A percentile compares a stretch with the other conserved stretches of the same genome.
Evolutionary conservation across 2,329 filamentous ascomycete species (phyloP).

Genomic region (Meredithiella fracta): DNA sequence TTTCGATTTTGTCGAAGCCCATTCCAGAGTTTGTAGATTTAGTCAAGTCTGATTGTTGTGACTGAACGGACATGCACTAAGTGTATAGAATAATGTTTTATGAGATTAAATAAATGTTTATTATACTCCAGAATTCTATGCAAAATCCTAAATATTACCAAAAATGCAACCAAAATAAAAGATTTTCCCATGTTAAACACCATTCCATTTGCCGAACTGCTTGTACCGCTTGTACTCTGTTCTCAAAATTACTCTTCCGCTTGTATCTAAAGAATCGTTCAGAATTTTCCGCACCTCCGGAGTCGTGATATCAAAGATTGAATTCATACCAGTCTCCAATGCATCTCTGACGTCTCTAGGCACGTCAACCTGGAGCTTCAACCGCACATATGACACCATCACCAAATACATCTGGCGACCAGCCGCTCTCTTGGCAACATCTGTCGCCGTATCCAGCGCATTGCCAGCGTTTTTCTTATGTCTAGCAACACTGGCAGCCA

Average conservation of each 20-base stretch:
- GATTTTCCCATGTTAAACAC: constrained; percentile 26
- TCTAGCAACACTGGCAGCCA: constrained; percentile 31
- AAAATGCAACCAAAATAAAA: constrained; percentile 1
- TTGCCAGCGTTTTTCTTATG: constrained; percentile 18
- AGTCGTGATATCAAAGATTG: constrained; percentile 41
- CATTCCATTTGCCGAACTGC: constrained; percentile 49
- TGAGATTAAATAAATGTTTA: neutral
- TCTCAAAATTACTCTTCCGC: constrained; percentile 41
- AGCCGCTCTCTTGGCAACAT: constrained; percentile 43
- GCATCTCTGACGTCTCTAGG: constrained; percentile 34
- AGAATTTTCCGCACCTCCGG: constrained; percentile 38
- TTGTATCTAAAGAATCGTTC: constrained; percentile 42
- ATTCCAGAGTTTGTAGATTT: too few relatives aligned
- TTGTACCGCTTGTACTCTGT: constrained; percentile 42
- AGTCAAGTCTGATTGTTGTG: too few relatives aligned
- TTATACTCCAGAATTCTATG: constrained; percentile 2
- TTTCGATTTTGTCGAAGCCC: too few relatives aligned
- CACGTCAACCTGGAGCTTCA: constrained; percentile 41
- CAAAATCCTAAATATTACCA: neutral
- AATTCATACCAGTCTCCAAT: constrained; percentile 40
- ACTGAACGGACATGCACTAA: neutral
- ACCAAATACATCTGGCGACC: constrained; percentile 46
- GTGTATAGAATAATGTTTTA: neutral
- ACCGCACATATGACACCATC: constrained; percentile 41
- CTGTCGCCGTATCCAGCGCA: constrained; percentile 41